Evolutionary conservation across 2,329 filamentous ascomycete genomes (phyloP).

Genomic region (Colletotrichum eleusines): DNA sequence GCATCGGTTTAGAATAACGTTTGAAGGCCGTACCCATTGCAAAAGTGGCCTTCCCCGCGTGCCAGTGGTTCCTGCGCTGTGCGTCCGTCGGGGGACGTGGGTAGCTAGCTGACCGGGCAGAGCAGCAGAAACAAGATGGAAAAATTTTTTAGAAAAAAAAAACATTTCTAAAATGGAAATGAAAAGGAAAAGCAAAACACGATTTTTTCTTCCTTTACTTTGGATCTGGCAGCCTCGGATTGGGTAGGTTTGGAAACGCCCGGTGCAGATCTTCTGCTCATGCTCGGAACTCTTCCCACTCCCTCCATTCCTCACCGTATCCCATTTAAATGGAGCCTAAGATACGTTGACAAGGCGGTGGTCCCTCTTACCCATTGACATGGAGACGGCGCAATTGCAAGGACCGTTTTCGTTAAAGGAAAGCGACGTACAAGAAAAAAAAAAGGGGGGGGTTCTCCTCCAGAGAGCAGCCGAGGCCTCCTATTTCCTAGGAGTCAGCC

Average conservation of each 20-base stretch:
- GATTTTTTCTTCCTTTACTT: not conserved
- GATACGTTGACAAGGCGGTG: too few species aligned
- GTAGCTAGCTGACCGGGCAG: not conserved
- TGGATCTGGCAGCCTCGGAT: slow-evolving; percentile 31
- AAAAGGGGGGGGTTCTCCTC: not conserved
- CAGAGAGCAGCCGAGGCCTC: not conserved
- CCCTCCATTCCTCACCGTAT: slow-evolving; percentile 21
- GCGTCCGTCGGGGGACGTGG: not conserved
- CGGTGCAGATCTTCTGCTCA: slow-evolving; percentile 24
- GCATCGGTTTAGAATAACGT: not conserved
- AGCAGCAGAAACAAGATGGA: slow-evolving; percentile 7
- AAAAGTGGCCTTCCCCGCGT: not conserved
- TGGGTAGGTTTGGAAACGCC: slow-evolving; percentile 30
- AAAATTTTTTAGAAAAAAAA: not conserved
- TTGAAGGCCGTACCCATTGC: too few species aligned
- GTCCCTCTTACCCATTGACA: too few species aligned
- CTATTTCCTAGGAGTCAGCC: slow-evolving; percentile 2
- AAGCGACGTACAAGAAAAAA: not conserved
- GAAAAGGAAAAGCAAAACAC: too few species aligned
- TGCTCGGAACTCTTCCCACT: slow-evolving; percentile 22
- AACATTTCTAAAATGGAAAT: too few species aligned
- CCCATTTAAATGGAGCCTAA: too few species aligned
- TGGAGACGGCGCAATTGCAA: not conserved
- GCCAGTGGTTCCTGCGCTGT: not conserved
- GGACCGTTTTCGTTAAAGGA: not conserved